Evolutionary conservation across 2,329 filamentous ascomycete genomes (phyloP), one percentile per base, ranked within the genome.

Genomic region (Stagonosporopsis rhizophila): DNA sequence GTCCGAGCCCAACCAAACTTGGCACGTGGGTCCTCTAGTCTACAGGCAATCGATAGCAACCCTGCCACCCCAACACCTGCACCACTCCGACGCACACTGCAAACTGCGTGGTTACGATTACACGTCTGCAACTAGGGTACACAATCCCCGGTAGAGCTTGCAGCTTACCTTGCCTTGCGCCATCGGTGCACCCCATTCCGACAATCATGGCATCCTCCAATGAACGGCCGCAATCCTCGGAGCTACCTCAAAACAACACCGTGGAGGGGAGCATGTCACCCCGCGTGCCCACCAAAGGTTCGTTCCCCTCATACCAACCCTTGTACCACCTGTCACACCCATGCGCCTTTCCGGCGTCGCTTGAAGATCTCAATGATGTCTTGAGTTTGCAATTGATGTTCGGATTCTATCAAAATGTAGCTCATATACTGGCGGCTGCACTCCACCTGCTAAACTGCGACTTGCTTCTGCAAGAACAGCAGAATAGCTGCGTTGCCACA

Each of bases 201-300:
- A 46, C 45, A 30, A 40, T 34, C 44, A 74, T 74, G 71, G 58
- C 71, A 2, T 59, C 66, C 49, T 60, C 66, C 62, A 73, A 68
- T 69, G 60, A 62, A 47, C 66, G 61, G 62, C 60, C 64, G 44
- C 52, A 60, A 28, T 47, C 63, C 28, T 46, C 62, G 56, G 54
- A 61, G 42, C 49, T 49, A 37, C 39, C 58, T 39, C 61, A 45
- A 58, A 56, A 53, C 56, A 59, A 51, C 46, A 44, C 41, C 41
- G 57, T 60, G 48, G 67, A 69, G n/a, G 67, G 60, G 40, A 64
- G 62, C 60, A 56, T 60, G 56, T 73, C 72, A 60, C 67, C 70
- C 39, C 68, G 60, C 56, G 46, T 64, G 25, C 42, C 56, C 47
- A 56, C 62, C 41, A 75, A 75, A 69, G 68, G 72, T 74, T 61